Evolutionary conservation across 2,329 filamentous ascomycete species (phyloP).

Genomic region (Plenodomus biglobosus): DNA sequence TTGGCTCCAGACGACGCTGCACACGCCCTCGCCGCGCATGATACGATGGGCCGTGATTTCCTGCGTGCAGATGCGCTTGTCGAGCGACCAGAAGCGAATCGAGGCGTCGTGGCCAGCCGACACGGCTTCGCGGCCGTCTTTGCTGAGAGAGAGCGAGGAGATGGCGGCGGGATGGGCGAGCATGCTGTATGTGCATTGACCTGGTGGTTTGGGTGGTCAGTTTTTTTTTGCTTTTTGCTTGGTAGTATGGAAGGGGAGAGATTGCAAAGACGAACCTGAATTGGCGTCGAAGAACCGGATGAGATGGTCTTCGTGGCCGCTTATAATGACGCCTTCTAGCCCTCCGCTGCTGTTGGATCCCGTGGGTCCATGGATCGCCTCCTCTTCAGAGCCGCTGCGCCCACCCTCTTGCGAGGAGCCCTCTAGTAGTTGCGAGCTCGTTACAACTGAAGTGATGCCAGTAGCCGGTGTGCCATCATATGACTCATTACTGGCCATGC

Average conservation of each 20-base stretch:
- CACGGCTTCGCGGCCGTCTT: conserved; percentile 90
- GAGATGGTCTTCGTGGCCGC: conserved; percentile 93
- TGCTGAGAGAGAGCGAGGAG: conserved; percentile 85
- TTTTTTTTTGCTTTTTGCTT: too few species aligned
- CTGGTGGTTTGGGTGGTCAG: too few species aligned
- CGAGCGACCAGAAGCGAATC: conserved; percentile 93
- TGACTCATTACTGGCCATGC: conserved; percentile 91
- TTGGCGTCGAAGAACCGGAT: conserved; percentile 98
- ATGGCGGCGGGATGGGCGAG: conserved; percentile 93
- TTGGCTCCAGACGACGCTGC: conserved; percentile 91
- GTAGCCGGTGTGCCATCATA: conserved; percentile 84
- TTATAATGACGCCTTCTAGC: conserved; percentile 91
- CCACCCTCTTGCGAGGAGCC: conserved; percentile 60
- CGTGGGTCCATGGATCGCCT: conserved; percentile 78
- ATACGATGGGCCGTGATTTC: conserved; percentile 90
- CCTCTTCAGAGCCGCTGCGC: conserved; percentile 68
- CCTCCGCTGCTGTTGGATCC: conserved; percentile 70
- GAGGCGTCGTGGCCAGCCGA: conserved; percentile 95
- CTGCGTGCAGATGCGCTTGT: conserved; percentile 93
- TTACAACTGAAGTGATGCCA: conserved; percentile 86
- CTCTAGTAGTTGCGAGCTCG: conserved; percentile 81
- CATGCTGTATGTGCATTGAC: conserved; percentile 99
- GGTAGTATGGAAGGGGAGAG: conserved; percentile 4
- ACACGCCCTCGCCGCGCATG: conserved; percentile 95
- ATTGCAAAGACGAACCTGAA: conserved; percentile 71